A percentile compares a stretch with the other conserved stretches of the same genome.
Conservation (phyloP, 2,329 filamentous ascomycete species). For the Fusarium xylarioides region DNA sequence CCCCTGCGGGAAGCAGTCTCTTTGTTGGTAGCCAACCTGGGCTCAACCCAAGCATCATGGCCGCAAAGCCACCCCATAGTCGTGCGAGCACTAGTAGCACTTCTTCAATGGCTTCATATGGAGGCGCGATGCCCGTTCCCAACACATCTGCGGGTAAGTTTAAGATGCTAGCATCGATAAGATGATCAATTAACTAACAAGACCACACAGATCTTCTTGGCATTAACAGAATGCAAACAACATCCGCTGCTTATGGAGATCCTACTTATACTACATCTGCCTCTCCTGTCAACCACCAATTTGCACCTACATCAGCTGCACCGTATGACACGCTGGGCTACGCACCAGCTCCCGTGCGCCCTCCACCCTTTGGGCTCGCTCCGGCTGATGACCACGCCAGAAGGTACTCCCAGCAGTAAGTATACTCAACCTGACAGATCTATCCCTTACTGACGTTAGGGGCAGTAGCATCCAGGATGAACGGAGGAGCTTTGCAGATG, state of each 20-base stretch:
- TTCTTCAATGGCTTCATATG: slow-evolving; percentile 74
- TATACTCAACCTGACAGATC: slow-evolving; percentile 45
- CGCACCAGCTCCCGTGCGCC: slow-evolving; percentile 69
- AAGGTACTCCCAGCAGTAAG: slow-evolving; percentile 87
- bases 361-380: slow-evolving; percentile 63
- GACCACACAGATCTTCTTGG: slow-evolving; percentile 77
- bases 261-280: slow-evolving; percentile 72
- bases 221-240: slow-evolving; percentile 70
- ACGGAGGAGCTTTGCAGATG: slow-evolving; percentile 82
- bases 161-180: background rate
- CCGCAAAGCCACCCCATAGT: slow-evolving; percentile 54
- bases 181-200: slow-evolving; percentile 62
- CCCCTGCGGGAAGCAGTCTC: slow-evolving; percentile 68
- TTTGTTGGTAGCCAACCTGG: slow-evolving; percentile 66
- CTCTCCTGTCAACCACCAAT: slow-evolving; percentile 72
- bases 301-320: slow-evolving; percentile 69
- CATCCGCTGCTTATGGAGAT: slow-evolving; percentile 75
- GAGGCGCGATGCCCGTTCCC: slow-evolving; percentile 74
- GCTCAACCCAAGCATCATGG: slow-evolving; percentile 65
- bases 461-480: slow-evolving; percentile 52
- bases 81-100: slow-evolving; percentile 67
- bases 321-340: slow-evolving; percentile 83
- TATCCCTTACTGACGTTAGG: slow-evolving; percentile 20
- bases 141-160: slow-evolving; percentile 74
- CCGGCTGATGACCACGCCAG: slow-evolving; percentile 65